Conservation (phyloP, 2,329 filamentous ascomycete genomes). For the Talaromyces sp. region DNA sequence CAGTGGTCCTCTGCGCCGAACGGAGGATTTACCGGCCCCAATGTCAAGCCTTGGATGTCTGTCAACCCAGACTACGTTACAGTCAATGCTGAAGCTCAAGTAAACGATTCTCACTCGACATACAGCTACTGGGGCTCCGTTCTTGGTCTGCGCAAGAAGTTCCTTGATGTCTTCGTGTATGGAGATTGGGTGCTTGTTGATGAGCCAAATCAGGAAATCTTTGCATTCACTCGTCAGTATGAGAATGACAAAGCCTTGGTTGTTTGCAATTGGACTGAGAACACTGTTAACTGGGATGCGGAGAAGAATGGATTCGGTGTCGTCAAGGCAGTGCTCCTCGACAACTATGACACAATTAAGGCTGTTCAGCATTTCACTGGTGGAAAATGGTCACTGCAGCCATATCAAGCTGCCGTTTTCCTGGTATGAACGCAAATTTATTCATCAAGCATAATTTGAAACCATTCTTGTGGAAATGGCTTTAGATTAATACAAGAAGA, state of each 20-base stretch:
- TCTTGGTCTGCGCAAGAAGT: conserved; percentile 62
- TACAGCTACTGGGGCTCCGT: conserved; percentile 65
- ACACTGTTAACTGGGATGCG: conserved; percentile 35
- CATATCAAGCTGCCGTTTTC: conserved; percentile 38
- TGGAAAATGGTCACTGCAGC: conserved; percentile 34
- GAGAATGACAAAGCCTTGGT: conserved; percentile 37
- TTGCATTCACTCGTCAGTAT: conserved; percentile 57
- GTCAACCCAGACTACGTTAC: conserved; percentile 64
- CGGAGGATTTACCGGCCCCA: conserved; percentile 64
- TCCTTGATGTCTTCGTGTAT: conserved; percentile 67
- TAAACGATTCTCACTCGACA: conserved; percentile 50
- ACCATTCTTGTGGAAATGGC: too few relatives aligned
- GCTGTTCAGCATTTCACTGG: conserved; percentile 26
- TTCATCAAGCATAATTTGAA: too few relatives aligned
- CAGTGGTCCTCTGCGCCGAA: conserved; percentile 67
- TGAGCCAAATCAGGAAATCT: conserved; percentile 55
- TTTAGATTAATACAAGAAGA: too few relatives aligned
- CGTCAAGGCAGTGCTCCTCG: conserved; percentile 33
- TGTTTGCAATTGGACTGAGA: conserved; percentile 41
- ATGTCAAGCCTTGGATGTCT: conserved; percentile 68
- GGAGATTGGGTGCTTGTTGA: conserved; percentile 64
- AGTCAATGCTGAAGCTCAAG: conserved; percentile 62
- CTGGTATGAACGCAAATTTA: conserved; percentile 25
- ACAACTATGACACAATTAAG: conserved; percentile 32
- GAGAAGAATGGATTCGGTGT: conserved; percentile 29